Percentiles rank a stretch among this genome's conserved stretches.
These are phyloP conservation scores for Nidula microcarpa DNA, from an alignment of 768 basidiomycete genomes.

Conservation along the genomic window DNA sequence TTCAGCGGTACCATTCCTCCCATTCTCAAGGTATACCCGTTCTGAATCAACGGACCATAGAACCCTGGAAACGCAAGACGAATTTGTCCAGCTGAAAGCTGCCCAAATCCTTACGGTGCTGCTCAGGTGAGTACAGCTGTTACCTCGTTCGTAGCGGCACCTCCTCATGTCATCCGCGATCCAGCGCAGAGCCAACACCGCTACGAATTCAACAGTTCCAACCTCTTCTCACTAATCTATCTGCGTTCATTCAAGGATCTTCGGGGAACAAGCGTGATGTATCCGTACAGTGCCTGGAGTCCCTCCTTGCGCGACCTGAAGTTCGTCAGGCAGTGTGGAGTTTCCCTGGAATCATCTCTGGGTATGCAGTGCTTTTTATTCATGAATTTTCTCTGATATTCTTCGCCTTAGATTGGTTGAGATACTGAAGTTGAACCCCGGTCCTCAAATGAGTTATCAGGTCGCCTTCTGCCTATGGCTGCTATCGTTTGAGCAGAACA, in stretches of 20 bases:
- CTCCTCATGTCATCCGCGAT: conserved; percentile 6
- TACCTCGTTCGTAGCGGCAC: not conserved
- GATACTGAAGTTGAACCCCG: conserved; percentile 74
- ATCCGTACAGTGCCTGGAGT: conserved; percentile 88
- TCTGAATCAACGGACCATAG: conserved; percentile 32
- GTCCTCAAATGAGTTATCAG: conserved; percentile 95
- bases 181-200: conserved; percentile 47
- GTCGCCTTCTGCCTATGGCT: conserved; percentile 92
- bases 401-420: conserved; percentile 63
- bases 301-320: conserved; percentile 76
- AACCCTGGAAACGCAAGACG: conserved; percentile 81
- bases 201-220: conserved; percentile 50
- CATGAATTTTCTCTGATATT: not conserved
- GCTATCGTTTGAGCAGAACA: conserved; percentile 82
- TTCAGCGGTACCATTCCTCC: conserved; percentile 54
- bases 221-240: conserved; percentile 58
- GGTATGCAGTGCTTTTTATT: conserved; percentile 39
- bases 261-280: conserved; percentile 77
- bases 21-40: not conserved
- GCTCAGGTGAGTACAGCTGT: conserved; percentile 49
- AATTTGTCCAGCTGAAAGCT: conserved; percentile 91
- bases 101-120: conserved; percentile 86
- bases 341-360: conserved; percentile 61
- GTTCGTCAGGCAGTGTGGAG: conserved; percentile 81
- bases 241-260: conserved; percentile 56